phyloP scores from a whole-genome alignment of 2,329 filamentous ascomycete genomes.

The Botrytis squamosa region DNA sequence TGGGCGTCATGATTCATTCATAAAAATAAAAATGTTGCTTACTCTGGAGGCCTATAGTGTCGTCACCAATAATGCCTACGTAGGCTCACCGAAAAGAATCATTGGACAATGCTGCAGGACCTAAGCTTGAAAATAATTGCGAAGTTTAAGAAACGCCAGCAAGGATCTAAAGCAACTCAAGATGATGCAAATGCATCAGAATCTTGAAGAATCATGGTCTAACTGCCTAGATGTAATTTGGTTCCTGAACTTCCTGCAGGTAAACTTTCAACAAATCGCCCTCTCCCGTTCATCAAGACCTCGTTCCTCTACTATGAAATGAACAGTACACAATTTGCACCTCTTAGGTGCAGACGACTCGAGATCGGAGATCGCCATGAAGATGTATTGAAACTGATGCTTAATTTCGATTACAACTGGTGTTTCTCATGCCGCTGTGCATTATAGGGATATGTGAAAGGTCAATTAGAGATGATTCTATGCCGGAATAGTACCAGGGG shows the following conservation, averaged over 20 bases:
- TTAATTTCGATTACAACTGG: constrained; percentile 5
- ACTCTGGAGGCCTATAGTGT: neutral
- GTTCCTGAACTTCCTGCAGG: constrained; percentile 22
- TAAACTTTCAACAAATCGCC: neutral
- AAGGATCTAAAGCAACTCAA: neutral
- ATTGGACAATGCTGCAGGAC: neutral
- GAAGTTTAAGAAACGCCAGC: neutral
- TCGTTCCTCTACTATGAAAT: neutral
- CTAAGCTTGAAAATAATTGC: neutral
- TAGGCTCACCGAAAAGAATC: neutral
- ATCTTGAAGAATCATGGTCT: constrained; percentile 7
- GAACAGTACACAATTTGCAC: neutral
- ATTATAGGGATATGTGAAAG: constrained; percentile 9
- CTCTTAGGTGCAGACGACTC: neutral
- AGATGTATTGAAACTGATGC: neutral
- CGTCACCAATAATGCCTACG: neutral
- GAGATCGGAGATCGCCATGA: constrained; percentile 17
- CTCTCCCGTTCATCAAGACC: neutral
- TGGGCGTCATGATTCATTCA: neutral
- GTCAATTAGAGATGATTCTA: neutral
- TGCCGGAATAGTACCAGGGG: neutral
- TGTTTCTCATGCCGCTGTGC: constrained; percentile 15
- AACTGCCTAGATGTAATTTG: neutral
- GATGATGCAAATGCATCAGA: constrained; percentile 9
- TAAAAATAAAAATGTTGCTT: neutral